These are phyloP conservation scores for Xerophyta viscosa DNA, from an alignment of 106 monocot species.

Conservation along the genomic window DNA sequence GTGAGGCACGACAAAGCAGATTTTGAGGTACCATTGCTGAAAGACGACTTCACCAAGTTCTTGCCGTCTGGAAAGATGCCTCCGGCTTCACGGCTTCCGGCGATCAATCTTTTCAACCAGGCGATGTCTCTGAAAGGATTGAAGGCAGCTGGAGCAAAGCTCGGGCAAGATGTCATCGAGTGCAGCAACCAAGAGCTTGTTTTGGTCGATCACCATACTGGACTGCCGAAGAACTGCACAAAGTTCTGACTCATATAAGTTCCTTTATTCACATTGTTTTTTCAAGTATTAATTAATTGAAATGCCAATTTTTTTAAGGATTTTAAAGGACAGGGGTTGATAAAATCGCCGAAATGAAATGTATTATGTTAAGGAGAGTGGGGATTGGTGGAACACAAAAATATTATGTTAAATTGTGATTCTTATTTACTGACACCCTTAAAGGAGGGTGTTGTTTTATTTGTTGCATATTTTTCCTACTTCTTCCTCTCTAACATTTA, in stretches of 20 bases:
- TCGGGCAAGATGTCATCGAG: slow-evolving; percentile 67
- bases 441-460: too few species aligned
- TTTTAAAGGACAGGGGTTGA: too few species aligned
- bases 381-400: too few species aligned
- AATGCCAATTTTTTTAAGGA: too few species aligned
- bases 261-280: too few species aligned
- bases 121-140: slow-evolving; percentile 62
- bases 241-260: slow-evolving; percentile 60
- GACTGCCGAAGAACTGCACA: slow-evolving; percentile 79
- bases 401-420: too few species aligned
- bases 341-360: too few species aligned
- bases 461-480: too few species aligned
- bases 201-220: slow-evolving; percentile 60
- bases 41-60: slow-evolving; percentile 62
- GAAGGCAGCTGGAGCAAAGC: slow-evolving; percentile 89
- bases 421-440: too few species aligned
- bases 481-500: too few species aligned
- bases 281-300: too few species aligned
- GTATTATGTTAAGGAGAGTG: too few species aligned
- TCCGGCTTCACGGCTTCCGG: slow-evolving; percentile 63
- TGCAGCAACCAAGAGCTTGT: slow-evolving; percentile 54
- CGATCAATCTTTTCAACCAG: slow-evolving; percentile 87
- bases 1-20: slow-evolving; percentile 74
- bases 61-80: slow-evolving; percentile 83
- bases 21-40: slow-evolving; percentile 88